Percentiles rank a stretch among this genome's conserved stretches.
These are phyloP conservation scores for Leccinum rimulosum DNA, from an alignment of 768 basidiomycete genomes.

Conservation along the genomic window DNA sequence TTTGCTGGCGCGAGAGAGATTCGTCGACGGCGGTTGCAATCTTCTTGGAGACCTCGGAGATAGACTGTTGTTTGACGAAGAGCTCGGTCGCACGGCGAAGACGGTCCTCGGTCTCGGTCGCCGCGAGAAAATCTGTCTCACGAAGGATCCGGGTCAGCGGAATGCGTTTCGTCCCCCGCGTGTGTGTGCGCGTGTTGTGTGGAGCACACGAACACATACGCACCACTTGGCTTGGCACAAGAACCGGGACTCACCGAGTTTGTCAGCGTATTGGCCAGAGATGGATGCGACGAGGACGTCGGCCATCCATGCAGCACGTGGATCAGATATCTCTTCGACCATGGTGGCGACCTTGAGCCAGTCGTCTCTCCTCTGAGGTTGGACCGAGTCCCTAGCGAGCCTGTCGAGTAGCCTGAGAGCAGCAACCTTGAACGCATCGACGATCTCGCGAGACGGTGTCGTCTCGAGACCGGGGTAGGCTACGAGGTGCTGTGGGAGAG, in stretches of 20 bases:
- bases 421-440: constrained; percentile 67
- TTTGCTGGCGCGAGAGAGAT: constrained; percentile 83
- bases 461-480: constrained; percentile 42
- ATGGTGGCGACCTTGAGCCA: constrained; percentile 68
- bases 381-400: constrained; percentile 43
- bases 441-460: constrained; percentile 50
- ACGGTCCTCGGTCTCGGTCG: constrained; percentile 58
- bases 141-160: constrained; percentile 1
- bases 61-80: constrained; percentile 72
- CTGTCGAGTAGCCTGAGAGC: constrained; percentile 67
- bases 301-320: constrained; percentile 69
- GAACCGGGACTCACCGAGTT: constrained; percentile 51
- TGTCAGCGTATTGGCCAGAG: constrained; percentile 66
- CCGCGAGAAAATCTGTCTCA: constrained; percentile 54
- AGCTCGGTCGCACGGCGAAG: constrained; percentile 66
- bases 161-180: not conserved
- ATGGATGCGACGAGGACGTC: constrained; percentile 63
- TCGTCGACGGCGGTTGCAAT: constrained; percentile 80
- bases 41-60: constrained; percentile 78
- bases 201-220: not conserved
- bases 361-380: constrained; percentile 56
- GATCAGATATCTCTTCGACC: constrained; percentile 68
- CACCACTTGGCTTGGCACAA: not conserved
- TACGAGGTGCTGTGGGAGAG: constrained; percentile 42
- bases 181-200: not conserved